A percentile compares a stretch with the other conserved stretches of the same genome.
These are phyloP conservation scores for Neurospora sp. DNA, from an alignment of 495 filamentous ascomycete species.

Conservation along the genomic window DNA sequence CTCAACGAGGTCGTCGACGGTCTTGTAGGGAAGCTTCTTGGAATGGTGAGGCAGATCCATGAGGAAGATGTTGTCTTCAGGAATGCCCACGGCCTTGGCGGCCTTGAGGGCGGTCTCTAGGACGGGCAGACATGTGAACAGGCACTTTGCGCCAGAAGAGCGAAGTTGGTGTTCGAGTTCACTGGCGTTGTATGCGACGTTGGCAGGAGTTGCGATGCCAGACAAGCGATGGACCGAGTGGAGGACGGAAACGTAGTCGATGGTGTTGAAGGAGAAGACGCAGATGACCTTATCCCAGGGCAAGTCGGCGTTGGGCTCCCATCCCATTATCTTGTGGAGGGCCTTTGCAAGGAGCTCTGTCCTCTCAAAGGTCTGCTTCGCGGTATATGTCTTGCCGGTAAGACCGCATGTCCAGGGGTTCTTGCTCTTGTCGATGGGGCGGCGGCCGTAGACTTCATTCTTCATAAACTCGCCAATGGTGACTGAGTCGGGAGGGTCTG, in stretches of 20 bases:
- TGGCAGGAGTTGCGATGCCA: slow-evolving; percentile 70
- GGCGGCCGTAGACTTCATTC: slow-evolving; percentile 60
- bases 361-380: slow-evolving; percentile 53
- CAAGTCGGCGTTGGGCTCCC: slow-evolving; percentile 60
- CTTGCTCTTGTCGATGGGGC: slow-evolving; percentile 50
- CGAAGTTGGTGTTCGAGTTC: slow-evolving; percentile 75
- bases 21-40: slow-evolving; percentile 49
- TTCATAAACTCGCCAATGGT: slow-evolving; percentile 73
- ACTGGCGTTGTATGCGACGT: slow-evolving; percentile 65
- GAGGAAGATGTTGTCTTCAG: slow-evolving; percentile 63
- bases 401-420: slow-evolving; percentile 78
- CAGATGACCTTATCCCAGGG: slow-evolving; percentile 82
- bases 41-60: slow-evolving; percentile 55
- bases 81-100: slow-evolving; percentile 54
- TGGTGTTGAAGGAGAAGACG: slow-evolving; percentile 71
- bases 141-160: slow-evolving; percentile 60
- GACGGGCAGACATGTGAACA: slow-evolving; percentile 74
- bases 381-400: slow-evolving; percentile 60
- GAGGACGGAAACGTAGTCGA: slow-evolving; percentile 67
- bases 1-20: slow-evolving; percentile 56
- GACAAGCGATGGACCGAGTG: slow-evolving; percentile 70
- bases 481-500: slow-evolving; percentile 63
- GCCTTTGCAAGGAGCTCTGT: slow-evolving; percentile 61
- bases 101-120: slow-evolving; percentile 61
- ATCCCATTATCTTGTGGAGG: slow-evolving; percentile 63